Percentiles rank a stretch among this genome's conserved stretches.
Evolutionary conservation across 2,329 filamentous ascomycete species (phyloP).

Genomic region (Cyclaneusma minus): DNA sequence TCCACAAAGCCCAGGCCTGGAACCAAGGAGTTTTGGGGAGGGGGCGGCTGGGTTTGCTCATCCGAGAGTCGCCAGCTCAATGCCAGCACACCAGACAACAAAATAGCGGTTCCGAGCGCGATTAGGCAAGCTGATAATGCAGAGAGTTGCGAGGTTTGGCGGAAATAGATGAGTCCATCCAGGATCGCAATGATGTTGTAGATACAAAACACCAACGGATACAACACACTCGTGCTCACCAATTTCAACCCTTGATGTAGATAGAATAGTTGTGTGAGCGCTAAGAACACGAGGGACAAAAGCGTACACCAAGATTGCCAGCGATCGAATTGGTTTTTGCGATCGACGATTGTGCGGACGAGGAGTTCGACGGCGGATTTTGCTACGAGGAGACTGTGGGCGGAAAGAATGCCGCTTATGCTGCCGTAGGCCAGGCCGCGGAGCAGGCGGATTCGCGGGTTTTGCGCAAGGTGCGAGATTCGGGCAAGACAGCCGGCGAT

Average conservation of each 20-base stretch:
- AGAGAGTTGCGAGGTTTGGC: slow-evolving; percentile 68
- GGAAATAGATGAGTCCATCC: slow-evolving; percentile 93
- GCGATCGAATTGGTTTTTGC: slow-evolving; percentile 82
- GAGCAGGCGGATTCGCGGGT: slow-evolving; percentile 54
- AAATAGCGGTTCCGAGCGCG: slow-evolving; percentile 68
- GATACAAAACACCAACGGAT: slow-evolving; percentile 94
- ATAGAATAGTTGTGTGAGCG: slow-evolving; percentile 86
- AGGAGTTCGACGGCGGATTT: slow-evolving; percentile 94
- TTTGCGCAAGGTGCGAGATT: slow-evolving; percentile 37
- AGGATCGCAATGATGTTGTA: slow-evolving; percentile 99
- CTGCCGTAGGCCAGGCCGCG: slow-evolving; percentile 79
- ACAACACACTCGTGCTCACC: slow-evolving; percentile 87
- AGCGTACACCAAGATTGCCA: slow-evolving; percentile 94
- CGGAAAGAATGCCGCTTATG: slow-evolving; percentile 84
- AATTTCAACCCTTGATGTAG: slow-evolving; percentile 87
- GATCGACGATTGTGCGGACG: slow-evolving; percentile 71
- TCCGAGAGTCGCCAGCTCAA: slow-evolving; percentile 88
- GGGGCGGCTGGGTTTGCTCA: slow-evolving; percentile 45
- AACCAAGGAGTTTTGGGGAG: slow-evolving; percentile 54
- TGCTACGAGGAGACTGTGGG: slow-evolving; percentile 81
- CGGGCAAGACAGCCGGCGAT: slow-evolving; percentile 39
- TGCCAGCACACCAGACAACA: slow-evolving; percentile 77
- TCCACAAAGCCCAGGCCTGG: slow-evolving; percentile 74
- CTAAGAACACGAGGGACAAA: slow-evolving; percentile 62
- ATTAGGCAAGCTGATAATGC: slow-evolving; percentile 67